Conservation (phyloP, 306 rosid species). For the Lathyrus sativus region DNA sequence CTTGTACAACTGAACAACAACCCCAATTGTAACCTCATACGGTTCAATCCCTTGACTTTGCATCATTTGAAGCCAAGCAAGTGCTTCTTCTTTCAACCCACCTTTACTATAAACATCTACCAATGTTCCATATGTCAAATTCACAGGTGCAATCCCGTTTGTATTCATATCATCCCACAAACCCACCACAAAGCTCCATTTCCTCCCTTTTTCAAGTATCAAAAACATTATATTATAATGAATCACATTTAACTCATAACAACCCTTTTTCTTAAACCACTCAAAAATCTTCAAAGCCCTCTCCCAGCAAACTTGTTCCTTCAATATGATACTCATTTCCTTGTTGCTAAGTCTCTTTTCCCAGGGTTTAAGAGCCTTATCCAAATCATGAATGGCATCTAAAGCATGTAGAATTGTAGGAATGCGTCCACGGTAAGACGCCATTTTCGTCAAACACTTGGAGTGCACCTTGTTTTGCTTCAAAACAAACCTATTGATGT, state of each 20-base stretch:
- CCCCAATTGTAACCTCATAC: conserved; percentile 79
- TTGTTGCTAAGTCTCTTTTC: conserved; percentile 50
- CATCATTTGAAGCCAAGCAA: conserved; percentile 74
- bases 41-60: conserved; percentile 68
- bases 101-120: conserved; percentile 79
- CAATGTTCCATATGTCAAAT: conserved; percentile 81
- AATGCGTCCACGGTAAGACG: conserved; percentile 57
- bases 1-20: conserved; percentile 75
- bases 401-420: conserved; percentile 61
- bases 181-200: conserved; percentile 59
- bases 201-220: conserved; percentile 59
- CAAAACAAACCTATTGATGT: not conserved
- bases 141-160: conserved; percentile 61
- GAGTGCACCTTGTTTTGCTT: conserved; percentile 48
- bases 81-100: conserved; percentile 67
- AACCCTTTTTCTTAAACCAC: conserved; percentile 68
- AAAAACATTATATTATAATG: conserved; percentile 74
- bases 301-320: conserved; percentile 66
- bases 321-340: conserved; percentile 76
- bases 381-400: conserved; percentile 57
- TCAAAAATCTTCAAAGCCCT: conserved; percentile 68
- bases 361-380: conserved; percentile 69
- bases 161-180: conserved; percentile 74
- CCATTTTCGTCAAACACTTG: conserved; percentile 71
- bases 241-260: conserved; percentile 71